Base-by-base conservation (phyloP, 768 basidiomycete genomes). In the Dentipellis fragilis region DNA sequence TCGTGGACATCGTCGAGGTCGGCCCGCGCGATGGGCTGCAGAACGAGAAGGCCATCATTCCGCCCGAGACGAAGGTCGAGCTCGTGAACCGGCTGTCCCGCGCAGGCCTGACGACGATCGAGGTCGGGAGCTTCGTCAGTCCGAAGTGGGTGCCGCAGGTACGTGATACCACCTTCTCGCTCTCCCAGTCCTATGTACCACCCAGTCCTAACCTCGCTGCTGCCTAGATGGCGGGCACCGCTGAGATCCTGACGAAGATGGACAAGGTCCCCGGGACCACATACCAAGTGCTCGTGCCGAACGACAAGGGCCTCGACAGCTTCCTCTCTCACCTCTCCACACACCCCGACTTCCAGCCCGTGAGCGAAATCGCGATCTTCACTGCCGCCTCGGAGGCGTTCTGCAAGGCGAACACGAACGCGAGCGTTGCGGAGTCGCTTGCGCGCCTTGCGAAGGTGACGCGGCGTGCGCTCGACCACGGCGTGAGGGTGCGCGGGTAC, bases 141-240 rank as follows among this genome's bases (percentile, higher is more conserved):
- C 88, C 89, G 0, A 93, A 92, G 69, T 91, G 91, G 87, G 87
- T 94, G 22, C 93, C 92, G 0, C 93, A 94, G 80, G 93, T 83
- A 58, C 56, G 68, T 64, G n/a, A 17, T 22, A 57, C 51, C 35
- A 51, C 14, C 17, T 14, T 34, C 21, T 51, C 12, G 5, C n/a
- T 2, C 3, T n/a, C 19, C 46, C 11, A 17, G n/a, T n/a, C n/a
- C n/a, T n/a, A 14, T 38, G 17, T 12, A 23, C 17, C 22, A 46
- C 17, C 9, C 36, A 10, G 35, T 39, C 11, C 46, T 19, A 51
- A 40, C 23, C 40, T 12, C 19, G 54, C 14, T 34, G 36, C 40
- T 16, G 16, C 23, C 16, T 59, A 95, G 90, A 93, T 95, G 91
- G 89, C 84, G 14, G 89, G 89, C 19, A 93, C 92, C 0, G 74